A percentile compares a stretch with the other conserved stretches of the same genome.
These are phyloP conservation scores for Trichomonas tenax DNA, from an alignment of 208 protist species.

Conservation along the genomic window DNA sequence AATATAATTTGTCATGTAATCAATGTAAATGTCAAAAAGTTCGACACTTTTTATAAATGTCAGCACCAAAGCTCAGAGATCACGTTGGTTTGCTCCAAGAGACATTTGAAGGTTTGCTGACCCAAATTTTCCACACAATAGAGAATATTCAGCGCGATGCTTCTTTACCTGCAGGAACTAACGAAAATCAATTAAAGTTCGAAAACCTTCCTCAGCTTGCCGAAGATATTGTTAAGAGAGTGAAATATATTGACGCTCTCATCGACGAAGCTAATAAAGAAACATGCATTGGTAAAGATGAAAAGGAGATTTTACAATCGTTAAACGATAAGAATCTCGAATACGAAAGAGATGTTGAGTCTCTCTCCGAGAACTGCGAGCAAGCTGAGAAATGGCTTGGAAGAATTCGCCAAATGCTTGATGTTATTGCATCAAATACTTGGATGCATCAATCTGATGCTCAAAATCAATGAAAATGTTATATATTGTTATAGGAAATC, in stretches of 20 bases:
- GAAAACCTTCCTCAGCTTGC: background rate
- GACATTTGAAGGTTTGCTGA: background rate
- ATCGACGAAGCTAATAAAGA: background rate
- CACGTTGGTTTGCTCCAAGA: conserved; percentile 13
- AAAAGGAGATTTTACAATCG: background rate
- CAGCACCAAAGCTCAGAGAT: background rate
- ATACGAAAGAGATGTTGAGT: background rate
- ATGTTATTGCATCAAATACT: background rate
- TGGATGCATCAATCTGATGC: background rate
- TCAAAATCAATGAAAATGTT: background rate
- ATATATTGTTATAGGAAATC: too few species aligned
- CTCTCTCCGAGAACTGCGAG: background rate
- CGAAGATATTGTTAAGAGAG: background rate
- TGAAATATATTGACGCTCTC: background rate
- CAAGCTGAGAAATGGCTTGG: background rate
- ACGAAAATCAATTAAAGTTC: background rate
- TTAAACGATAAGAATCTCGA: background rate
- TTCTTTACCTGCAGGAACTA: background rate
- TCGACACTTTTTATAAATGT: background rate
- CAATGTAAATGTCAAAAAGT: too few species aligned
- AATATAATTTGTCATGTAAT: too few species aligned
- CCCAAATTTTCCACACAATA: background rate
- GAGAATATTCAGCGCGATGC: background rate
- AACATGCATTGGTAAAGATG: conserved; percentile 5
- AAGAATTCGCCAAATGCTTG: background rate